phyloP scores from a whole-genome alignment of 2,329 filamentous ascomycete species.

The Phialophora verrucosa region DNA sequence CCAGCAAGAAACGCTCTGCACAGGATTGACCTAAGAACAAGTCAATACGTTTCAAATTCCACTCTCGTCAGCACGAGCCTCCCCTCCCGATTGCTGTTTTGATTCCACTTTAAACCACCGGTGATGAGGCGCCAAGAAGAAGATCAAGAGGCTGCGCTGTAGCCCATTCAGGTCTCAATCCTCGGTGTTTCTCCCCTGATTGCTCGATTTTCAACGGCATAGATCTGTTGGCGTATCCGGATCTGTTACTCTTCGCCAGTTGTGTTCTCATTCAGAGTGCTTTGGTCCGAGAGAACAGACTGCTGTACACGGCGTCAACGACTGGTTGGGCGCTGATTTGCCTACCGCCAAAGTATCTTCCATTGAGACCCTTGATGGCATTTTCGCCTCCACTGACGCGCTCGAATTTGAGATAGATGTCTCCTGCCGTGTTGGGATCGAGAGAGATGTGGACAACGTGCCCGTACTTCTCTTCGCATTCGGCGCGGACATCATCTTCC shows the following conservation, averaged over 20 bases:
- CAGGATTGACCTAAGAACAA: background rate
- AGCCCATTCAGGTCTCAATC: background rate
- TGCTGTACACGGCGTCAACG: conserved; percentile 98
- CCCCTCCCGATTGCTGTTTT: background rate
- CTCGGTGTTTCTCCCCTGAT: background rate
- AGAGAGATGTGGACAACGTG: conserved; percentile 96
- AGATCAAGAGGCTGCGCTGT: background rate
- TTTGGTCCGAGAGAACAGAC: conserved; percentile 82
- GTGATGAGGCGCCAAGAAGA: background rate
- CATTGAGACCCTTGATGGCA: conserved; percentile 96
- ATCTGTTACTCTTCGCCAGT: background rate
- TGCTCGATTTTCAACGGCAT: background rate
- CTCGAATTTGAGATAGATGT: conserved; percentile 99
- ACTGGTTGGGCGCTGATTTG: conserved; percentile 95
- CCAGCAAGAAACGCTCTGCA: background rate
- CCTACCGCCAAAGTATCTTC: conserved; percentile 89
- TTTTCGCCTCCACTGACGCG: conserved; percentile 94
- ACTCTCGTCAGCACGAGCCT: background rate
- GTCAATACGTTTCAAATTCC: background rate
- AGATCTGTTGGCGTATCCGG: background rate
- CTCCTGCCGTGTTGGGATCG: conserved; percentile 90
- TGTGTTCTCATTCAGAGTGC: conserved; percentile 32
- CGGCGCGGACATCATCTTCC: conserved; percentile 87
- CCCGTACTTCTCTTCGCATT: conserved; percentile 95
- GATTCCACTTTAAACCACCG: background rate